Evolutionary conservation across 805 yeast genomes (phyloP), one percentile per base, ranked within the genome.

Genomic region (Spathaspora sp.): DNA sequence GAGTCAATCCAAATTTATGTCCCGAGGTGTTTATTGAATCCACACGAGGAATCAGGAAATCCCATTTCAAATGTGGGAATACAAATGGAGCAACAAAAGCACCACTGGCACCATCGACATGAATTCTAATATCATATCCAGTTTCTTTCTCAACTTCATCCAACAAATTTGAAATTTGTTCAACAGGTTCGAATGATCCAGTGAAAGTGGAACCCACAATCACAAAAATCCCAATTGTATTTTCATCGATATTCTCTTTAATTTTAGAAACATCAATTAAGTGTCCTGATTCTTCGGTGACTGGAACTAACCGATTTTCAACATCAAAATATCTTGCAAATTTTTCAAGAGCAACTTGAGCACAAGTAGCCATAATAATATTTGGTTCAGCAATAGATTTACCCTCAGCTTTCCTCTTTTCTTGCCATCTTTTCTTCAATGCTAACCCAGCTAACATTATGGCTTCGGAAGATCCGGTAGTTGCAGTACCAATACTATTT

Each of bases 261-360:
- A 92, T 76, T 57, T 80, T 74, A 35, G 76, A 61, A 28, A 79
- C 67, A 63, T 88, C 92, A 60, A 91, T 75, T 53, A 85, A 75
- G 68, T 85, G 87, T 58, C 83, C 81, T 45, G 83, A 75, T 45
- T 78, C 76, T 48, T 73, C 77, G 20, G 77, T 74, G 28, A 89
- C 89, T 12, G 86, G 85, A 53, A 92, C 78, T 56, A 89, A 67
- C 59, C 96, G 78, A 55, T 87, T 80, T 64, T 91, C 97, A 46
- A 91, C 97, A 60, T 91, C 97, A 69, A 91, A 92, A 71, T 91
- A 91, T 48, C 96, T 77, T 14, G 97, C 97, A 70, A 92, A 92
- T 73, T 91, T 91, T 71, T 91, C 97, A 61, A 92, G 75, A 0
- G 97, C 97, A 46, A 92, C 97, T 71, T 91, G 97, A 50, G 93